These are phyloP conservation scores for Heracleum sosnowskyi DNA, from an alignment of 129 eudicot species.

Conservation along the genomic window DNA sequence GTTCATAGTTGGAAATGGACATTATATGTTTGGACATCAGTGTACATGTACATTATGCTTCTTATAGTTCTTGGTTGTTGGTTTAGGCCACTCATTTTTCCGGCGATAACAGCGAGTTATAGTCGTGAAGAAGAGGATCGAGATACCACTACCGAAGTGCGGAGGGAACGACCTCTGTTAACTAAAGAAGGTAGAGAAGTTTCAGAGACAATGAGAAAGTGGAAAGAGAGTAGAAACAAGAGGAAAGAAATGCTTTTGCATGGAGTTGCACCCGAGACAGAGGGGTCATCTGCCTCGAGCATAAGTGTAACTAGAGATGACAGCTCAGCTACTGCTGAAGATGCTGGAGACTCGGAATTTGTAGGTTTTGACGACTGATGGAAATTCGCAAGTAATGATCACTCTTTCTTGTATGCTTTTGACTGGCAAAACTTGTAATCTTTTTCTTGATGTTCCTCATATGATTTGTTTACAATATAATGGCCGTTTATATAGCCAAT, in stretches of 20 bases:
- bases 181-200: slow-evolving; percentile 22
- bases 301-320: slow-evolving; percentile 40
- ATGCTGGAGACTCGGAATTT: slow-evolving; percentile 62
- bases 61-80: slow-evolving; percentile 35
- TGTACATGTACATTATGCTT: slow-evolving; percentile 42
- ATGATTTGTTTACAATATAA: too few relatives aligned
- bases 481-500: too few relatives aligned
- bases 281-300: slow-evolving; percentile 42
- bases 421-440: neutral
- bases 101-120: slow-evolving; percentile 2
- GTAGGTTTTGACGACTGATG: slow-evolving; percentile 16
- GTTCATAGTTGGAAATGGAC: slow-evolving; percentile 83
- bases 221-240: slow-evolving; percentile 51
- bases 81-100: slow-evolving; percentile 47
- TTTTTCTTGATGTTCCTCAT: neutral
- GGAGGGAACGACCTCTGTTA: slow-evolving; percentile 5
- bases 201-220: slow-evolving; percentile 35
- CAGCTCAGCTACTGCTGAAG: slow-evolving; percentile 30
- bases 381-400: neutral
- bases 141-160: neutral
- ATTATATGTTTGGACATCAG: slow-evolving; percentile 65
- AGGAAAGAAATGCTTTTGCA: slow-evolving; percentile 52
- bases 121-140: neutral
- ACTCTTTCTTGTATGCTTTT: neutral
- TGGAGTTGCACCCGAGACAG: slow-evolving; percentile 13